Percentiles rank a stretch among this genome's conserved stretches.
phyloP scores from a whole-genome alignment of 139 green algal species.

The Auxenochlorella pyrenoidosa region DNA sequence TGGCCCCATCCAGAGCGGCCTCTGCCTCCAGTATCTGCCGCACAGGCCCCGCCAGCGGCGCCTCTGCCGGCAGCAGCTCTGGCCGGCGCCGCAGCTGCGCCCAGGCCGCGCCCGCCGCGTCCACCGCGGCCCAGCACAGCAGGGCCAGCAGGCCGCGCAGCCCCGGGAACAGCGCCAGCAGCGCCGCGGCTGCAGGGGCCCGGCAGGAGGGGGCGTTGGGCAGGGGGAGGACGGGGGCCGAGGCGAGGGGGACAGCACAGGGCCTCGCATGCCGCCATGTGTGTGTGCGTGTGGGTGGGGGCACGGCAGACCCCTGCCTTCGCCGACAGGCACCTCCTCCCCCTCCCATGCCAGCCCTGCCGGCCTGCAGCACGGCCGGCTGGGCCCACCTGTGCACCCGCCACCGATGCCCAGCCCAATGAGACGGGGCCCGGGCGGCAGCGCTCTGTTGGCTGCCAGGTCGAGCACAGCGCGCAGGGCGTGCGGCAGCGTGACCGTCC shows the following conservation, averaged over 20 bases:
- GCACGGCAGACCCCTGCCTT: no score
- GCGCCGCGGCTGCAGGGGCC: not conserved
- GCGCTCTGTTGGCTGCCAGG: conserved; percentile 26
- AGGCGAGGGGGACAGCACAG: no score
- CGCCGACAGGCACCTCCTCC: not conserved
- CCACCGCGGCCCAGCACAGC: conserved; percentile 23
- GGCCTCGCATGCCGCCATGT: no score
- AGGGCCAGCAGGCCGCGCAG: conserved; percentile 22
- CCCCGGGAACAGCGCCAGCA: conserved; percentile 19
- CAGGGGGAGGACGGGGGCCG: no score
- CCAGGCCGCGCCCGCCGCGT: not conserved
- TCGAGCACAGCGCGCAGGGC: conserved; percentile 9
- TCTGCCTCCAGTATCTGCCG: conserved; percentile 43
- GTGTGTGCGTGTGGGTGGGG: no score
- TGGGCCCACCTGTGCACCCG: not conserved
- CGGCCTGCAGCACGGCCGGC: not conserved
- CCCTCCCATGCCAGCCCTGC: no score
- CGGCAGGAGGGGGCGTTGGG: no score
- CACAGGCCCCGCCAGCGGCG: not conserved
- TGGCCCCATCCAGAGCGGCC: conserved; percentile 25
- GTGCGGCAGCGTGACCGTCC: conserved; percentile 24
- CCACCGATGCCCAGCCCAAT: conserved; percentile 44
- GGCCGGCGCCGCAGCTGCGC: not conserved
- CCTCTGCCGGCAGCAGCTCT: conserved; percentile 1
- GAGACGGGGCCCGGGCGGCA: conserved; percentile 36